Percentiles rank a stretch among this genome's conserved stretches.
Conservation (phyloP, 805 yeast species). For the Starmerella scarabaei region DNA sequence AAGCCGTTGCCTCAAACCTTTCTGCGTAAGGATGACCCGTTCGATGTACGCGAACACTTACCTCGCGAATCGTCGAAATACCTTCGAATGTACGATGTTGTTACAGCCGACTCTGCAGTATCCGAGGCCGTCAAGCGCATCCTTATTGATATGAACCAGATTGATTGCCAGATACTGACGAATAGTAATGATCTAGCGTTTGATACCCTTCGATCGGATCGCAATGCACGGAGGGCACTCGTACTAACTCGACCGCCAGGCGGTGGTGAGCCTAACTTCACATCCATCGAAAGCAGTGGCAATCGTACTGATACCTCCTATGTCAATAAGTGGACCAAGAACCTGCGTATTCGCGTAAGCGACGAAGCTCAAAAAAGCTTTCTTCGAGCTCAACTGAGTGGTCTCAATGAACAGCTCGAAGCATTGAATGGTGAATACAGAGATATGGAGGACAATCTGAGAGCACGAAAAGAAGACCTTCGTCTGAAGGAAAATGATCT, state of each 20-base stretch:
- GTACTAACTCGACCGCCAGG: neutral
- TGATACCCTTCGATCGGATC: neutral
- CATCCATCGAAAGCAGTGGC: neutral
- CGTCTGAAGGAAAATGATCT: neutral
- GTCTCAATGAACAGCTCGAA: neutral
- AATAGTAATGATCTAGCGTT: neutral
- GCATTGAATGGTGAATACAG: no score
- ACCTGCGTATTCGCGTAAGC: neutral
- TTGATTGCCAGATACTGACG: constrained; percentile 10
- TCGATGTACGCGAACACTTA: constrained; percentile 37
- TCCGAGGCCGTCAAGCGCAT: constrained; percentile 6
- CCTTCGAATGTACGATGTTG: constrained; percentile 45
- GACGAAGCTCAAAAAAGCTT: neutral
- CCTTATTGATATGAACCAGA: constrained; percentile 24
- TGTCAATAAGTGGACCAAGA: neutral
- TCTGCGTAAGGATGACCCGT: constrained; percentile 45
- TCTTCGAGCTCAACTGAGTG: neutral
- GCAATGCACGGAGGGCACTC: no score
- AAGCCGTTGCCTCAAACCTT: no score
- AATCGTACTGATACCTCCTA: neutral
- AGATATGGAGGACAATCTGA: neutral
- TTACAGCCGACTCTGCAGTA: constrained; percentile 47
- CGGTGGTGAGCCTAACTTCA: neutral
- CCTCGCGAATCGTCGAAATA: constrained; percentile 30
- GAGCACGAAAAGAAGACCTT: neutral